A percentile compares a stretch with the other conserved stretches of the same genome.
These are phyloP conservation scores for Chaetomidium leptoderma DNA, from an alignment of 495 filamentous ascomycete genomes.

Conservation along the genomic window DNA sequence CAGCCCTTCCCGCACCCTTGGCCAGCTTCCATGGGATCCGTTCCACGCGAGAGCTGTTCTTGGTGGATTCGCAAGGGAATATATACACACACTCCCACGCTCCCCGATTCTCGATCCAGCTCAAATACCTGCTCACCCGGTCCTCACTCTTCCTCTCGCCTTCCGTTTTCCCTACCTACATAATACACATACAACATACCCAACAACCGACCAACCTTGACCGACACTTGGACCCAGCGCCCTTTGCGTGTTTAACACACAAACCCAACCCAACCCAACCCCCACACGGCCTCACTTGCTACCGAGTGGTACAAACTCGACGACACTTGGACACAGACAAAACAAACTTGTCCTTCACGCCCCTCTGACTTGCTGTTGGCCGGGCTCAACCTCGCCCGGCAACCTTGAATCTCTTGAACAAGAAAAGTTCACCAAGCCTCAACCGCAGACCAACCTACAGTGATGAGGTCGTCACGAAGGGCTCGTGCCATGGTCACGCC, in stretches of 20 bases:
- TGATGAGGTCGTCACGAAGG: conserved; percentile 20
- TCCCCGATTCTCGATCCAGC: conserved; percentile 3
- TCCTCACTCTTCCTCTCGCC: neutral
- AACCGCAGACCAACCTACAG: neutral
- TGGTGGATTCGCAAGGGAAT: conserved; percentile 12
- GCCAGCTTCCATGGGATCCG: conserved; percentile 17
- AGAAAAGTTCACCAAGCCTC: neutral
- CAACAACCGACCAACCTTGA: neutral
- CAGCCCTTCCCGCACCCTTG: conserved; percentile 32
- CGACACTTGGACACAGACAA: neutral
- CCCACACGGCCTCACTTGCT: neutral
- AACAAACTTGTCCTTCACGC: neutral
- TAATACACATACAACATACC: neutral
- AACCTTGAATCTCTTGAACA: neutral
- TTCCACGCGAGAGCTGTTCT: conserved; percentile 12
- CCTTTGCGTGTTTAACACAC: no score
- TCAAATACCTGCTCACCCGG: conserved; percentile 12
- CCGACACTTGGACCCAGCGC: no score
- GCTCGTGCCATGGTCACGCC: conserved; percentile 14
- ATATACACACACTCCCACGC: conserved; percentile 14
- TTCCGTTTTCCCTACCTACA: neutral
- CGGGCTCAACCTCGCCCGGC: neutral
- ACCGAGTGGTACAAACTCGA: neutral
- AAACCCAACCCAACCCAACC: neutral
- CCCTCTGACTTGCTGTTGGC: neutral